A percentile compares a stretch with the other conserved stretches of the same genome.
Evolutionary conservation across 2,329 filamentous ascomycete genomes (phyloP).

Genomic region (Nothophoma quercina): DNA sequence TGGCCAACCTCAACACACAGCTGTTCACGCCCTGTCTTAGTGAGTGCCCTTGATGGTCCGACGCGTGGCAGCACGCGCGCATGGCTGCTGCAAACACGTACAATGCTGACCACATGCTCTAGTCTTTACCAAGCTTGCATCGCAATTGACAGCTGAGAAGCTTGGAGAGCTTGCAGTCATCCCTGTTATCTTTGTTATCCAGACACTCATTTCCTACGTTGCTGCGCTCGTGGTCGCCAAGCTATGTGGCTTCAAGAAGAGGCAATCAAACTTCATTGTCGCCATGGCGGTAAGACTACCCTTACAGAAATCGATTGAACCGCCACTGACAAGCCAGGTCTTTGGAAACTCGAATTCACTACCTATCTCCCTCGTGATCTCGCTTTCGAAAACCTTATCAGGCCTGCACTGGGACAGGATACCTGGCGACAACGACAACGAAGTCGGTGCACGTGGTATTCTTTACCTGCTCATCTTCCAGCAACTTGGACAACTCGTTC

Average conservation of each 20-base stretch:
- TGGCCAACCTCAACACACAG: constrained; percentile 94
- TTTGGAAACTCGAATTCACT: constrained; percentile 99
- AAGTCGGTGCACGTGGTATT: constrained; percentile 92
- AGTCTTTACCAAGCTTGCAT: constrained; percentile 98
- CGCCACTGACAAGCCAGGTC: constrained; percentile 59
- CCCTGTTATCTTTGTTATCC: constrained; percentile 89
- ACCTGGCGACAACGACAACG: constrained; percentile 90
- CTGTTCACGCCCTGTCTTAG: constrained; percentile 96
- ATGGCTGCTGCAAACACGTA: not conserved
- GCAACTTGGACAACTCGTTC: constrained; percentile 90
- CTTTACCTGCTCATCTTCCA: constrained; percentile 97
- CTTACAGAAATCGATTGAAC: not conserved
- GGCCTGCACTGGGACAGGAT: constrained; percentile 94
- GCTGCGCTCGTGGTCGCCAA: constrained; percentile 76
- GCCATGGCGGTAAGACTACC: constrained; percentile 80
- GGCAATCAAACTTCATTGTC: constrained; percentile 91
- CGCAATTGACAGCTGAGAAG: constrained; percentile 90
- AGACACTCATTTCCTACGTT: constrained; percentile 84
- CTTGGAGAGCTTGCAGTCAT: constrained; percentile 90
- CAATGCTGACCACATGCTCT: constrained; percentile 12
- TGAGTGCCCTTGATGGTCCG: constrained; percentile 55
- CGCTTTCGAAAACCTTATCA: constrained; percentile 87
- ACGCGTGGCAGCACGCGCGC: not conserved
- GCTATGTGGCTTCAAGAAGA: constrained; percentile 80
- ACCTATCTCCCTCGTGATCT: constrained; percentile 94